A percentile compares a stretch with the other conserved stretches of the same genome.
Conservation (phyloP, 2,329 filamentous ascomycete species). For the Fulvia fulva region DNA sequence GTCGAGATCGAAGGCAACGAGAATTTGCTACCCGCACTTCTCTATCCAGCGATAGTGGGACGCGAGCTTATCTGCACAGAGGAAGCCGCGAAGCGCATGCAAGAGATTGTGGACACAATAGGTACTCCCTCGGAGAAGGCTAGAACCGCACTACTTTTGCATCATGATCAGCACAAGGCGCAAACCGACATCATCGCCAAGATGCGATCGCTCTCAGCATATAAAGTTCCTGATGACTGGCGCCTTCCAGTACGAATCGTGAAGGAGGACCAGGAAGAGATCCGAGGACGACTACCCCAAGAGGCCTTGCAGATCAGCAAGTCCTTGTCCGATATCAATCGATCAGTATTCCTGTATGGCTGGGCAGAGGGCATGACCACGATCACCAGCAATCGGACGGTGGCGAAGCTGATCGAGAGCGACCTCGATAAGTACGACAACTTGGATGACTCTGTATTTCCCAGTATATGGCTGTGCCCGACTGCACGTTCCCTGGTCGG, state of each 20-base stretch:
- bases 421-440: constrained; percentile 52
- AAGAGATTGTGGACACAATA: constrained; percentile 62
- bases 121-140: constrained; percentile 58
- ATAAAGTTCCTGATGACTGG: constrained; percentile 52
- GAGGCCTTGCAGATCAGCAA: constrained; percentile 43
- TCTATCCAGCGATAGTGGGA: constrained; percentile 59
- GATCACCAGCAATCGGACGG: constrained; percentile 66
- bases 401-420: constrained; percentile 61
- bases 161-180: constrained; percentile 38
- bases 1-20: constrained; percentile 61
- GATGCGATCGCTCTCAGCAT: constrained; percentile 48
- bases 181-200: constrained; percentile 28
- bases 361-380: constrained; percentile 64
- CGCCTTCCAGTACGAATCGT: constrained; percentile 59
- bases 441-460: constrained; percentile 51
- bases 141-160: constrained; percentile 58
- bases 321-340: constrained; percentile 58
- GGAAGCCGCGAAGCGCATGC: constrained; percentile 63
- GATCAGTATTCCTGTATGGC: constrained; percentile 68
- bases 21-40: constrained; percentile 55
- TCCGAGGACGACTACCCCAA: constrained; percentile 43
- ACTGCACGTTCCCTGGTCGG: constrained; percentile 64
- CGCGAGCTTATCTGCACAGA: constrained; percentile 62
- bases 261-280: constrained; percentile 39
- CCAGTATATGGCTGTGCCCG: constrained; percentile 61